Percentiles rank a stretch among this genome's conserved stretches.
Conservation (phyloP, 2,329 filamentous ascomycete species). For the Leptographium procerum region DNA sequence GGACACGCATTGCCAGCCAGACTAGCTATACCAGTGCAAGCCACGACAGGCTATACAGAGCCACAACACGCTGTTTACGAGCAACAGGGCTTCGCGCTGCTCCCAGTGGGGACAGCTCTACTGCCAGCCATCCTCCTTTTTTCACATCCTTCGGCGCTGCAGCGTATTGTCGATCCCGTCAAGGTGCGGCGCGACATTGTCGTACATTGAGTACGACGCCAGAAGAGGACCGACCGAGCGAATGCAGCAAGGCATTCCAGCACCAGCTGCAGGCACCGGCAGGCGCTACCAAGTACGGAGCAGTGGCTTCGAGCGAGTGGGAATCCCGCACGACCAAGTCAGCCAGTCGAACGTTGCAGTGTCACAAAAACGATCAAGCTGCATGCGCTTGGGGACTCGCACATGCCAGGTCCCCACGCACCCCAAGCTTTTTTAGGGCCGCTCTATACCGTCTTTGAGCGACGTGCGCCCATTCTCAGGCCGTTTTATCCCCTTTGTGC, state of each 20-base stretch:
- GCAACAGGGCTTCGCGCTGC: background rate
- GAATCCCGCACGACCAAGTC: background rate
- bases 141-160: background rate
- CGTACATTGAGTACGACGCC: background rate
- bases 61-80: too few relatives aligned
- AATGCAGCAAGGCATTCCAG: too few relatives aligned
- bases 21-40: background rate
- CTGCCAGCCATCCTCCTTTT: background rate
- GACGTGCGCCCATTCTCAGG: background rate
- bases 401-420: conserved; percentile 6
- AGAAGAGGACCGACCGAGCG: background rate
- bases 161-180: background rate
- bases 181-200: background rate
- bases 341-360: background rate
- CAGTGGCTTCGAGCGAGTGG: too few relatives aligned
- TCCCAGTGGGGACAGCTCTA: background rate
- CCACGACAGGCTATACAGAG: background rate
- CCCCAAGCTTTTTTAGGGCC: background rate
- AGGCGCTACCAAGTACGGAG: too few relatives aligned
- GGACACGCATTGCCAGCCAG: background rate
- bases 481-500: background rate
- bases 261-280: too few relatives aligned
- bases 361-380: conserved; percentile 1
- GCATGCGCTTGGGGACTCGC: conserved; percentile 5
- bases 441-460: background rate